Percentiles rank a stretch among this genome's conserved stretches.
Evolutionary conservation across 2,329 filamentous ascomycete genomes (phyloP).

Genomic region (Sphaerulina vaccinii): DNA sequence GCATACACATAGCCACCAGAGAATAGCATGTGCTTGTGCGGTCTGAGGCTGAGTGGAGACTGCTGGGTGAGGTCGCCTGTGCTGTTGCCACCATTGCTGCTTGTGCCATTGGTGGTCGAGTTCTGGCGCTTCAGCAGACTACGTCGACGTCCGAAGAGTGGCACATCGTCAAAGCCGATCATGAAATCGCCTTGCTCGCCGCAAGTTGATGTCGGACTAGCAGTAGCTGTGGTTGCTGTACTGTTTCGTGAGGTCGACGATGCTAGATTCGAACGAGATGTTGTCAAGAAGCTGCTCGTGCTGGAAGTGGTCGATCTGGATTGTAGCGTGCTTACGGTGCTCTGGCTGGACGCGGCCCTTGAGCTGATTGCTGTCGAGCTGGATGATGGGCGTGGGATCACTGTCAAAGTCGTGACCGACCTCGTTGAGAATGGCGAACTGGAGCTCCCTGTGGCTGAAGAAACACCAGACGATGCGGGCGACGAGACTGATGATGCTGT

Average conservation of each 20-base stretch:
- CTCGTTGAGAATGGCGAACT: no score
- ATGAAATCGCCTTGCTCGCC: slow-evolving; percentile 50
- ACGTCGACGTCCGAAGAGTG: slow-evolving; percentile 34
- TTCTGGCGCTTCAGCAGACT: slow-evolving; percentile 18
- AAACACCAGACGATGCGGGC: no score
- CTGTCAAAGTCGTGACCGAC: no score
- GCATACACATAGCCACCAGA: slow-evolving; percentile 52
- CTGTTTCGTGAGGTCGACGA: slow-evolving; percentile 10
- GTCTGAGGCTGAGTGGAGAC: slow-evolving; percentile 43
- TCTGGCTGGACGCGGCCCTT: no score
- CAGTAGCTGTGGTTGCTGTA: slow-evolving; percentile 16
- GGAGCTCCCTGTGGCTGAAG: no score
- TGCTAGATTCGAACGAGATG: not conserved
- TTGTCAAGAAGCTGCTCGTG: not conserved
- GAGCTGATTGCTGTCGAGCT: no score
- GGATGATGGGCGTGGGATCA: no score
- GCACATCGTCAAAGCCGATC: slow-evolving; percentile 38
- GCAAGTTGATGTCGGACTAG: slow-evolving; percentile 33
- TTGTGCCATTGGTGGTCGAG: slow-evolving; percentile 9
- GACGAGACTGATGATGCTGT: not conserved
- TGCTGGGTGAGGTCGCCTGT: slow-evolving; percentile 37
- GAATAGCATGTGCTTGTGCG: slow-evolving; percentile 54
- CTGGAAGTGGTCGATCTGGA: not conserved
- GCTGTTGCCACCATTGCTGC: slow-evolving; percentile 24
- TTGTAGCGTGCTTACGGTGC: not conserved